Evolutionary conservation across 306 rosid genomes (phyloP).

Genomic region (Prosopis cineraria): DNA sequence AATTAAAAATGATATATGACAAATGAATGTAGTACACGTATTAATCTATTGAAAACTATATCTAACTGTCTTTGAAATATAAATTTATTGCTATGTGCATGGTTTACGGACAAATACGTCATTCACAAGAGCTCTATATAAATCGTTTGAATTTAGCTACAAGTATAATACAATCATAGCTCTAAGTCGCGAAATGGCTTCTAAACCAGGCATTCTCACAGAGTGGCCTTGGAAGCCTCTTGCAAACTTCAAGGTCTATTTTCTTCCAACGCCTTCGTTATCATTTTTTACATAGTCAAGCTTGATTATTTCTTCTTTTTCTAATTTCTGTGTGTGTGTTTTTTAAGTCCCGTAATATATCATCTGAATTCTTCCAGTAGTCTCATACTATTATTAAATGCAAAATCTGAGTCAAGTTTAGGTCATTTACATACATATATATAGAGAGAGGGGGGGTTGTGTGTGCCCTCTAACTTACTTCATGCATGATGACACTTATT

Average conservation of each 20-base stretch:
- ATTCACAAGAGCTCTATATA: neutral
- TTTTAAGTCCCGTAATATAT: too few species aligned
- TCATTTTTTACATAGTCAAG: neutral
- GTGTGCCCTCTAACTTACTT: too few species aligned
- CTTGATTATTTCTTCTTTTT: neutral
- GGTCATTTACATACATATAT: too few species aligned
- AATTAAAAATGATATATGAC: too few species aligned
- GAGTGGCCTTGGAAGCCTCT: constrained; percentile 71
- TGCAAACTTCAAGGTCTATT: constrained; percentile 52
- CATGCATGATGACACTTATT: too few species aligned
- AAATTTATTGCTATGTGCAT: neutral
- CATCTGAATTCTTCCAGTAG: too few species aligned
- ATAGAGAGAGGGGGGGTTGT: too few species aligned
- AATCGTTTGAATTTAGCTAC: neutral
- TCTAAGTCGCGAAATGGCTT: constrained; percentile 42
- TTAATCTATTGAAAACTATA: too few species aligned
- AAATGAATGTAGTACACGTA: neutral
- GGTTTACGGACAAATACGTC: neutral
- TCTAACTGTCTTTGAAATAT: neutral
- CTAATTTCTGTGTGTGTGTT: too few species aligned
- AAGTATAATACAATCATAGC: neutral
- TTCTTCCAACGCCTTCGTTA: neutral
- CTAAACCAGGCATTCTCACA: constrained; percentile 63
- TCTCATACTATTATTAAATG: too few species aligned
- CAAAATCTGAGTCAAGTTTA: too few species aligned